Conservation (phyloP, 2,329 filamentous ascomycete genomes). For the Arthrobotrys entomopaga region DNA sequence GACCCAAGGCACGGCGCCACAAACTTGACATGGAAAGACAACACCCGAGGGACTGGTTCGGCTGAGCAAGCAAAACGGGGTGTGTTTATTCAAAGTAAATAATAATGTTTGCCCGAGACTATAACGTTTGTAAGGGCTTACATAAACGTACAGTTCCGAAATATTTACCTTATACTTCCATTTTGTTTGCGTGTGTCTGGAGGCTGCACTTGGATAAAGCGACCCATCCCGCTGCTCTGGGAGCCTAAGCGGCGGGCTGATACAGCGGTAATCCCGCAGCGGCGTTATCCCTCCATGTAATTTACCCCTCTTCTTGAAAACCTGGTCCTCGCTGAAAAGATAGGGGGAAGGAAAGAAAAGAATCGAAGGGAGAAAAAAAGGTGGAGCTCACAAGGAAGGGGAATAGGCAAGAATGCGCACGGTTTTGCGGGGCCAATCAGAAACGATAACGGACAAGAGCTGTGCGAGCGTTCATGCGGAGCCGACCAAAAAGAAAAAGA, state of each 20-base stretch:
- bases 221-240: constrained; percentile 37
- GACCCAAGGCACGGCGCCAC: too few relatives aligned
- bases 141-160: too few relatives aligned
- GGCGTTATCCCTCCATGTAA: constrained; percentile 12
- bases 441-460: neutral
- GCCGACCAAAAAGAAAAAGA: constrained; percentile 13
- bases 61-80: too few relatives aligned
- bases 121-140: too few relatives aligned
- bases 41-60: too few relatives aligned
- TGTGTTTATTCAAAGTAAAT: too few relatives aligned
- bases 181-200: neutral
- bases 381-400: neutral
- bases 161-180: too few relatives aligned
- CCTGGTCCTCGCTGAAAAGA: neutral
- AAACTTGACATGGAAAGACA: too few relatives aligned
- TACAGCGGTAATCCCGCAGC: constrained; percentile 53
- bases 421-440: constrained; percentile 26
- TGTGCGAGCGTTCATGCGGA: constrained; percentile 19
- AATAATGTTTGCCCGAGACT: too few relatives aligned
- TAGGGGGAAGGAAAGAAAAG: neutral
- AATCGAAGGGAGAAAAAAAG: neutral
- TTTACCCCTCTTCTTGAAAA: too few relatives aligned
- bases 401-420: neutral
- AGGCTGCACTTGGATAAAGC: constrained; percentile 17
- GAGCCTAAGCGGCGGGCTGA: constrained; percentile 44